A percentile compares a stretch with the other conserved stretches of the same genome.
phyloP scores from a whole-genome alignment of 163 green algal genomes.

The Scenedesmus sp. region DNA sequence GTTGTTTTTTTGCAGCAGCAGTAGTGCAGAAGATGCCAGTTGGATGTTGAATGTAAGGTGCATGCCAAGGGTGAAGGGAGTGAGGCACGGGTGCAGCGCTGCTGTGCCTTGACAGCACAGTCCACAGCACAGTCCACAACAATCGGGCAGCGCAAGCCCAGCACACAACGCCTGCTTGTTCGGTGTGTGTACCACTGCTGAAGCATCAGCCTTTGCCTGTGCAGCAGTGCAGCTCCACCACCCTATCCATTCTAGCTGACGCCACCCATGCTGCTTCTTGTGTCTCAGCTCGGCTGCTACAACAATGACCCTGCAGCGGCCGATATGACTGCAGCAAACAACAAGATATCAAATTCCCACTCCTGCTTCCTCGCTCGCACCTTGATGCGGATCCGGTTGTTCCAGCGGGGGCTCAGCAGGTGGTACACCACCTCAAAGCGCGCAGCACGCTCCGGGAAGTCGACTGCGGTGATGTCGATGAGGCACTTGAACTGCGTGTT shows the following conservation, averaged over 20 bases:
- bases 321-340: too few species aligned
- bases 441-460: constrained; percentile 74
- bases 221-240: too few species aligned
- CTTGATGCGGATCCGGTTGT: constrained; percentile 80
- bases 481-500: constrained; percentile 72
- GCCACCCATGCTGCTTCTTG: too few species aligned
- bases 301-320: too few species aligned
- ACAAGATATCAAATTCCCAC: not conserved
- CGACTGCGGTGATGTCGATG: constrained; percentile 71
- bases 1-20: not conserved
- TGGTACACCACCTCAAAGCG: constrained; percentile 83
- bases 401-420: constrained; percentile 67
- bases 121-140: too few species aligned
- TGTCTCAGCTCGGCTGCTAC: too few species aligned
- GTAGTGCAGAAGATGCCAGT: not conserved
- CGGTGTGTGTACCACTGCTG: not conserved
- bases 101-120: too few species aligned
- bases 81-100: not conserved
- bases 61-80: not conserved
- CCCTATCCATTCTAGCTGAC: too few species aligned
- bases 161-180: too few species aligned
- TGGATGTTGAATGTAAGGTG: not conserved
- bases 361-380: not conserved
- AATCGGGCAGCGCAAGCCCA: too few species aligned
- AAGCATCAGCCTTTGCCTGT: not conserved